Evolutionary conservation across 345 rosid genomes (phyloP).

Genomic region (Eucalyptus leucophloia): DNA sequence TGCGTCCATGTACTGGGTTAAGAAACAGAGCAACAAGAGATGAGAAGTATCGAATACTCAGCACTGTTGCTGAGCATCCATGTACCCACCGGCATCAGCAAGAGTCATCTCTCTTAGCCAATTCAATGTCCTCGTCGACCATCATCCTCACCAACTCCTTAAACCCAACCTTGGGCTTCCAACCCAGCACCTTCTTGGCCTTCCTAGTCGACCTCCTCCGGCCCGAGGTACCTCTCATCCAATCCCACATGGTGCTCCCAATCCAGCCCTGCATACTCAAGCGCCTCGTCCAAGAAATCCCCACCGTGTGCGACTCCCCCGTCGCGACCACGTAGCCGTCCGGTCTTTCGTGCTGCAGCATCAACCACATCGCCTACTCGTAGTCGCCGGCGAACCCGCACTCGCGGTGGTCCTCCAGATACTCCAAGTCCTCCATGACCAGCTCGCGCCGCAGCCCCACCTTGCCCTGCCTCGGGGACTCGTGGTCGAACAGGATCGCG

Average conservation of each 20-base stretch:
- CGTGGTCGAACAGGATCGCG: conserved; percentile 83
- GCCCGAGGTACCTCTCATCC: conserved; percentile 42
- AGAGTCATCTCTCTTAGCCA: conserved; percentile 85
- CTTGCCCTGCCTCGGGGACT: conserved; percentile 84
- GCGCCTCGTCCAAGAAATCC: conserved; percentile 71
- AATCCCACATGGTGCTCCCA: conserved; percentile 49
- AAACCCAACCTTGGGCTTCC: conserved; percentile 75
- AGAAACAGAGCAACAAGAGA: neutral
- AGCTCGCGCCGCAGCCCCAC: conserved; percentile 65
- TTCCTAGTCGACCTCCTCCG: conserved; percentile 44
- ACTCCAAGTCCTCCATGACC: conserved; percentile 65
- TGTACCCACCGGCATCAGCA: conserved; percentile 79
- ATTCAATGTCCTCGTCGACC: conserved; percentile 70
- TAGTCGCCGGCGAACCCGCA: conserved; percentile 97
- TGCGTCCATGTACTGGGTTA: neutral
- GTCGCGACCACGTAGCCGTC: conserved; percentile 91
- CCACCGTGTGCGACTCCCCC: conserved; percentile 77
- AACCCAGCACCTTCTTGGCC: conserved; percentile 36
- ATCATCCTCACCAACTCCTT: conserved; percentile 82
- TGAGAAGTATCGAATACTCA: neutral
- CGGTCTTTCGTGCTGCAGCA: conserved; percentile 83
- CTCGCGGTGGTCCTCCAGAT: conserved; percentile 34
- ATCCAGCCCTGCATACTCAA: conserved; percentile 43
- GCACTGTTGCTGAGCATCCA: conserved; percentile 77
- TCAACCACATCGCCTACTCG: conserved; percentile 97